Evolutionary conservation across 2,329 filamentous ascomycete species (phyloP), one percentile per base, ranked within the genome.

Genomic region (Nannizziopsis barbatae): DNA sequence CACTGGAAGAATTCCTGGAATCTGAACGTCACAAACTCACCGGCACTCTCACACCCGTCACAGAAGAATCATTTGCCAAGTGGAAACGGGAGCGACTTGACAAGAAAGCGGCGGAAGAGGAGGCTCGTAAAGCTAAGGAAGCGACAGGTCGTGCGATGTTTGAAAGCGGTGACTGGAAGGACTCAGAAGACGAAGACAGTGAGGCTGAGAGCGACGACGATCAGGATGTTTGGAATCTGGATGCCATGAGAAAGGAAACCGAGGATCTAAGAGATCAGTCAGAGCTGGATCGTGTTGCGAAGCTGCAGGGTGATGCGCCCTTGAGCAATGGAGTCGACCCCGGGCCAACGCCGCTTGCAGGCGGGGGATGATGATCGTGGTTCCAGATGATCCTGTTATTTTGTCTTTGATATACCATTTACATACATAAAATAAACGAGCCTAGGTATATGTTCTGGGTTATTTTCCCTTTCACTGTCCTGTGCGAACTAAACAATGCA

Each of bases 1-100:
- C 92, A 0, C 76, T 98, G 41, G 92, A 98, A 71, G 92, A 98
- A 65, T 98, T 95, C 75, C 71, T 98, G 48, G 92, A 98, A 67
- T 90, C 85, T 0, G 90, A 98, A 72, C 80, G 92, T 58, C 88
- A 95, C 72, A 96, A 96, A 69, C 79, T 98, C 45, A 89, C 84
- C 0, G 92, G 90, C 49, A 88, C 75, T 0, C 75, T 96, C 45
- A 98, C 93, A 1, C 93, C 93, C 4, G 93, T 98, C 53, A 98
- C 86, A 1, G 83, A 83, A 2, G 92, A 98, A 63, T 76, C 80
- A 0, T 98, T 98, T 62, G 87, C 87, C 53, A 92, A 92, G 62
- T 98, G 92, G 92, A 98, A 98, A 76, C 83, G 89, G 70, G 84
- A 94, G 46, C 84, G 92, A 39, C 64, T 96, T 57, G 81, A 88